phyloP scores from a whole-genome alignment of 768 basidiomycete genomes.

The Pleurotus giganteus region DNA sequence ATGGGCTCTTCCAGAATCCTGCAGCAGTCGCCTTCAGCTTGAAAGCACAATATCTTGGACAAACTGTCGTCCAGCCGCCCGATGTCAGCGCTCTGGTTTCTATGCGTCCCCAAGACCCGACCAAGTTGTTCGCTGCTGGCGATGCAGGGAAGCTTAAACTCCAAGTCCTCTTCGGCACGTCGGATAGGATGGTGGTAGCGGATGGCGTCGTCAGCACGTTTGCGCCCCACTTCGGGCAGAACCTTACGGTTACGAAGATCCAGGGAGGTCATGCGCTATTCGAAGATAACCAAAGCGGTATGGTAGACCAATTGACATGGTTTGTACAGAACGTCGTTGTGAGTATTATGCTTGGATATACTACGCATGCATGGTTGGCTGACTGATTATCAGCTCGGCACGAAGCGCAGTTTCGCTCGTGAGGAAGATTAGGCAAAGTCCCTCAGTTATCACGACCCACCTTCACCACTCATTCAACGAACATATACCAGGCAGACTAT shows the following conservation, averaged over 20 bases:
- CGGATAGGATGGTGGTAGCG: not conserved
- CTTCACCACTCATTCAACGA: too few relatives aligned
- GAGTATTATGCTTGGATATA: not conserved
- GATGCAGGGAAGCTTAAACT: not conserved
- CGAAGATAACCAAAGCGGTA: constrained; percentile 27
- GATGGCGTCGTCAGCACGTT: not conserved
- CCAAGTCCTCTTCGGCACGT: not conserved
- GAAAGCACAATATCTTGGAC: constrained; percentile 23
- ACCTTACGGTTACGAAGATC: not conserved
- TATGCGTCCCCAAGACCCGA: constrained; percentile 23
- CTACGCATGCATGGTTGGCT: too few relatives aligned
- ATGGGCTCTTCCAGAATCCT: constrained; percentile 25
- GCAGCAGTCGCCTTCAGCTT: constrained; percentile 21
- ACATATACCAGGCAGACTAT: too few relatives aligned
- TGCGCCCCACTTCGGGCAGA: not conserved
- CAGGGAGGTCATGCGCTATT: constrained; percentile 29
- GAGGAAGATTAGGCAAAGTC: too few relatives aligned
- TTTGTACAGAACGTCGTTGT: constrained; percentile 4
- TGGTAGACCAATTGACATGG: constrained; percentile 15
- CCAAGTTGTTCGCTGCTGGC: constrained; percentile 16
- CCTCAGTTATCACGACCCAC: too few relatives aligned
- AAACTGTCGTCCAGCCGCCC: constrained; percentile 18
- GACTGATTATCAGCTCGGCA: too few relatives aligned
- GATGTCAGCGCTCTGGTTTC: constrained; percentile 18
- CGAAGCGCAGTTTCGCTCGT: too few relatives aligned